Percentiles rank a stretch among this genome's conserved stretches.
Conservation (phyloP, 192 early-diverging fungal genomes). For the Geosiphon pyriformis region DNA sequence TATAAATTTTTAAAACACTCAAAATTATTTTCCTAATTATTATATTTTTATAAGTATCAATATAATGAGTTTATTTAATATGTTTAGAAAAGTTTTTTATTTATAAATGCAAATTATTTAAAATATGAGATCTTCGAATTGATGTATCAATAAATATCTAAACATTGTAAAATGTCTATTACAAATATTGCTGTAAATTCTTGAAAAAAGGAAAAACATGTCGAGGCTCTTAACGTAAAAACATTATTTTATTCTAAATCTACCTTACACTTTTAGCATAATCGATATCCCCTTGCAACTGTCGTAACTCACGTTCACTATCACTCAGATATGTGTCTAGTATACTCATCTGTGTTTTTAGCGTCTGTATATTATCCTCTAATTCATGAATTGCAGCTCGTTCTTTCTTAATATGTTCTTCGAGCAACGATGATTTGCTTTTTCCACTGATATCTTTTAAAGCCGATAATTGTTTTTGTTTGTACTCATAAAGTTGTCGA, state of each 20-base stretch:
- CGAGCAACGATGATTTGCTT: conserved; percentile 34
- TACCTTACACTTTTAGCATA: conserved; percentile 8
- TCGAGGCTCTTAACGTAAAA: no score
- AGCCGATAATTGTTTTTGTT: conserved; percentile 43
- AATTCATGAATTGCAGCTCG: conserved; percentile 41
- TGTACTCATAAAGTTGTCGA: conserved; percentile 48
- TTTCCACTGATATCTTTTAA: conserved; percentile 38
- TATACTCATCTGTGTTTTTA: conserved; percentile 41
- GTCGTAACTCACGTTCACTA: conserved; percentile 43
- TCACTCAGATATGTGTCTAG: conserved; percentile 44
- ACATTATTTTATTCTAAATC: background rate
- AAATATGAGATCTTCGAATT: no score
- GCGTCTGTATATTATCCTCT: conserved; percentile 41
- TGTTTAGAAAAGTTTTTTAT: no score
- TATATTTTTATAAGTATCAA: no score
- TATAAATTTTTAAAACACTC: no score
- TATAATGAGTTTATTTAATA: no score
- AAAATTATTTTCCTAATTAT: no score
- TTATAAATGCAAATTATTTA: no score
- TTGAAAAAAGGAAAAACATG: no score
- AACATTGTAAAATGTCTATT: no score
- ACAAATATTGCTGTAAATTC: no score
- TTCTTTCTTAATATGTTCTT: conserved; percentile 48
- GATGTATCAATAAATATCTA: no score
- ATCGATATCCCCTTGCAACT: conserved; percentile 36